A percentile compares a stretch with the other conserved stretches of the same genome.
phyloP scores from a whole-genome alignment of 345 rosid genomes.

The Eucalyptus regnans region DNA sequence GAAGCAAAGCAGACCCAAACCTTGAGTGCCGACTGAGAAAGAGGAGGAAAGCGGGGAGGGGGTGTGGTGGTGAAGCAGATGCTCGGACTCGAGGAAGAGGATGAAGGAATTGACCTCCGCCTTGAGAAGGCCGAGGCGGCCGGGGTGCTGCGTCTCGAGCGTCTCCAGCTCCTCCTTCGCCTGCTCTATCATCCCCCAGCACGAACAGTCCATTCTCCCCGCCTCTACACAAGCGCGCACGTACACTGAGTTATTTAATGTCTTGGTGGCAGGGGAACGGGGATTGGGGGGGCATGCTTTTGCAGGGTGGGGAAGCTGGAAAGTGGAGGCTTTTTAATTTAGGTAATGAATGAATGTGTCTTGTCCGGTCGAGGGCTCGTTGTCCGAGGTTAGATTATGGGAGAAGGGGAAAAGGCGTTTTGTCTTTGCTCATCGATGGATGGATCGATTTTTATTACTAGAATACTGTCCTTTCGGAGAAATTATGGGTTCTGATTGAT shows the following conservation, averaged over 20 bases:
- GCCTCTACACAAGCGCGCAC: background rate
- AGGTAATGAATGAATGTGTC: background rate
- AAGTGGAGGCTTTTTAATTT: background rate
- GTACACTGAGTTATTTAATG: background rate
- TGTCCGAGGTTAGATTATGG: background rate
- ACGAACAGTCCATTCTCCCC: background rate
- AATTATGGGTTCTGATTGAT: background rate
- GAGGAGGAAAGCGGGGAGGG: background rate
- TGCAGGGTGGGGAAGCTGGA: background rate
- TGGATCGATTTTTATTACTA: background rate
- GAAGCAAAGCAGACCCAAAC: background rate
- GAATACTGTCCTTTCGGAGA: background rate
- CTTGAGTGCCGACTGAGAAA: constrained; percentile 24
- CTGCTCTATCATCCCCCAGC: constrained; percentile 24
- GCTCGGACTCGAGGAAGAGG: constrained; percentile 14
- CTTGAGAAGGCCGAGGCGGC: constrained; percentile 26
- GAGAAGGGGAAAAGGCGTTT: background rate
- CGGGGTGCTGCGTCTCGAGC: constrained; percentile 27
- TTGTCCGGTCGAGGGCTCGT: background rate
- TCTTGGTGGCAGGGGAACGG: background rate
- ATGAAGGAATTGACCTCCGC: constrained; percentile 34
- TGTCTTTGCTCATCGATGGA: background rate
- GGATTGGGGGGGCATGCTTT: background rate
- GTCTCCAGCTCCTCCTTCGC: constrained; percentile 33
- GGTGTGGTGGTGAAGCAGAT: background rate